Evolutionary conservation across 805 yeast species (phyloP), one percentile per base, ranked within the genome.

Genomic region (Lachancea mirantina): DNA sequence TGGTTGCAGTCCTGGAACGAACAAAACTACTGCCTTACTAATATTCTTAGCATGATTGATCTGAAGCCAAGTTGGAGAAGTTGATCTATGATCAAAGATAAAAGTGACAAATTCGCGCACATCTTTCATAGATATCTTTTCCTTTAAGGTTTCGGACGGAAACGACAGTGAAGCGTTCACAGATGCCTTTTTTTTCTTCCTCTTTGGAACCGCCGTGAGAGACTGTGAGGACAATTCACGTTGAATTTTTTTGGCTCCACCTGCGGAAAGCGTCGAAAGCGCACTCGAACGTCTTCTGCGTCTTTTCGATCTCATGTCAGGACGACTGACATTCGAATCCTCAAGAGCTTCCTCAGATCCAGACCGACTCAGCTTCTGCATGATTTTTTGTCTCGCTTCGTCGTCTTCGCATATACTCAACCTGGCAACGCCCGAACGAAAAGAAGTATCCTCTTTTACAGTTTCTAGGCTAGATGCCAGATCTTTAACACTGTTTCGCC

Each of bases 1-100:
- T 2, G 62, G 52, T 9, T 65, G 59, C 8, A 87, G 52, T 0
- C 94, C 95, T 0, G 92, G 84, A 4, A 75, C 70, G 32, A 76
- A 60, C 4, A 83, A 53, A 15, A 74, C 59, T 0, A 81, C 74
- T 2, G 78, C 68, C 37, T 72, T 74, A n/a, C 64, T 51, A 2
- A 83, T 59, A 3, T 47, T 64, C 54, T 14, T 51, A 29, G 72
- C 59, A 41, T 79, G 76, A 2, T 48, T 57, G 5, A 81, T 45
- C 11, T 59, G 55, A n/a, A 71, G 43, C 74, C 76, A 74, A 8
- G 54, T 52, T 1, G 79, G 78, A 2, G 62, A 52, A 23, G 55
- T 55, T 28, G 64, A 54, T 5, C 59, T 61, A 19, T 64, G 69
- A 6, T 65, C 57, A 36, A 70, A 47, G 5, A 65, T 43, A 46